Evolutionary conservation across 2,329 filamentous ascomycete species (phyloP), one percentile per base, ranked within the genome.

Genomic region (Trichothecium sympodiale): DNA sequence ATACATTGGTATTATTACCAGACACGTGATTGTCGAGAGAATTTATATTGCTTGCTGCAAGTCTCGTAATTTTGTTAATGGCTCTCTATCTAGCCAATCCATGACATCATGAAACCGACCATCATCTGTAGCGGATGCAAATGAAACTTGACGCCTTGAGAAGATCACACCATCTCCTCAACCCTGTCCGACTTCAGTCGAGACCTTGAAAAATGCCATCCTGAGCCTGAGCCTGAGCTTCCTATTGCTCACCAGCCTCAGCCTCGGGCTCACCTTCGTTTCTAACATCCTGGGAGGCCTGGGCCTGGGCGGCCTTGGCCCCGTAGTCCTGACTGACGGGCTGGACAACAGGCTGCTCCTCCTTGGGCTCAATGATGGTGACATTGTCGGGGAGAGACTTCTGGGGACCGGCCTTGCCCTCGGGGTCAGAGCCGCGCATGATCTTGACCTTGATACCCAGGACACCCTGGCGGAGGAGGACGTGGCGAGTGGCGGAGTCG

Each of bases 361-460:
- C 91, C 85, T 98, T 98, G 70, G 91, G 93, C 77, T 98, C 91
- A 69, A 96, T 94, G 71, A 98, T 91, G 65, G 89, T 96, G 67
- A 98, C 91, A 64, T 87, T 86, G 67, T 98, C 91, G 54, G 91
- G 91, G 49, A 98, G 85, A 52, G 87, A 80, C 80, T 96, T 95
- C 71, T 88, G 85, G 56, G 89, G 88, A 53, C 91, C 87, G 58
- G 86, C 80, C 82, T 98, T 98, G 80, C 91, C 91, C 72, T 96
- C 87, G 65, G 91, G 91, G 75, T 98, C 91, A 55, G 86, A 91
- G 63, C 91, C 91, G 66, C 93, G 88, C 91, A 98, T 98, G 74
- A 98, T 98, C 88, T 98, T 98, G 70, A 98, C 91, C 81, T 98
- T 98, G 76, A 98, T 98, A 74, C 91, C 91, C 51, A 98, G 77